These are phyloP conservation scores for Nemania serpens DNA, from an alignment of 2,329 filamentous ascomycete species.

Conservation along the genomic window DNA sequence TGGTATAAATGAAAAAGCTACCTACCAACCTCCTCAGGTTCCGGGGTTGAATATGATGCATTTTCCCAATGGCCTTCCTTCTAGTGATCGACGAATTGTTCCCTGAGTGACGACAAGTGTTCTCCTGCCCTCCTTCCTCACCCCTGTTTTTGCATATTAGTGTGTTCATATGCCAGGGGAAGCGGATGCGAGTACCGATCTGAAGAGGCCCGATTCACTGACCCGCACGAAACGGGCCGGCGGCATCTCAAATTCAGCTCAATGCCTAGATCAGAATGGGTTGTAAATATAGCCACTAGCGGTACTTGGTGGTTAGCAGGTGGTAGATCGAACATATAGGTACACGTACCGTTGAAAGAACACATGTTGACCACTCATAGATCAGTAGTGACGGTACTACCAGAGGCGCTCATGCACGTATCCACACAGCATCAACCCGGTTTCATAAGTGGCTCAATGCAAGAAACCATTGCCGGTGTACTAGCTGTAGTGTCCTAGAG, in stretches of 20 bases:
- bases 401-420: conserved; percentile 8
- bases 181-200: conserved; percentile 10
- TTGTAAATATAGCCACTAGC: conserved; percentile 9
- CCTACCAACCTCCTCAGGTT: neutral
- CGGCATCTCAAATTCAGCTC: conserved; percentile 8
- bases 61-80: neutral
- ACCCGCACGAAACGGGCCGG: conserved; percentile 23
- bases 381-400: neutral
- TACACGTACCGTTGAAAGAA: neutral
- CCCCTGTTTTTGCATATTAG: too few species aligned
- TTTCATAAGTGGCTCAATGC: conserved; percentile 16
- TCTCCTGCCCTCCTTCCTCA: neutral
- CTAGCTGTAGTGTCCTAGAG: neutral
- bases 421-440: conserved; percentile 6
- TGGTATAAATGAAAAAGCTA: conserved; percentile 4
- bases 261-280: neutral
- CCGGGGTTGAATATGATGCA: neutral
- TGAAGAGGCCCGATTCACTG: neutral
- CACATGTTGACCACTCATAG: neutral
- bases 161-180: neutral
- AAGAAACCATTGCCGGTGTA: neutral
- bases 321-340: neutral
- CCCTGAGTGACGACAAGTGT: neutral
- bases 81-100: neutral
- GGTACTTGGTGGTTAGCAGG: neutral